Percentiles rank a stretch among this genome's conserved stretches.
These are phyloP conservation scores for Paecilomyces niveus DNA, from an alignment of 2,329 filamentous ascomycete species.

Conservation along the genomic window DNA sequence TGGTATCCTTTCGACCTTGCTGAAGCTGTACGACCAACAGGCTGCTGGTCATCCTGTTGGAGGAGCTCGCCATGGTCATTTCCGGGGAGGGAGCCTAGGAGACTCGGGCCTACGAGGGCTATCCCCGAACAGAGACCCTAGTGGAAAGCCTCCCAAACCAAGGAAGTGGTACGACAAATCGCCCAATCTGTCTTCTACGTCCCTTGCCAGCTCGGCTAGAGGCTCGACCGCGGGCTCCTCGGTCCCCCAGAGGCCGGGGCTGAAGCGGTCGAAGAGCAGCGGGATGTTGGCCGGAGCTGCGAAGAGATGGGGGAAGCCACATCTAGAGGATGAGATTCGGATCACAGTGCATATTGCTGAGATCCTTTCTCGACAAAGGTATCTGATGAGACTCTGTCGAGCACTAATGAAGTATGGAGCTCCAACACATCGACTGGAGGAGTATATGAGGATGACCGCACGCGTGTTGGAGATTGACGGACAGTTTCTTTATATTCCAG, in stretches of 20 bases:
- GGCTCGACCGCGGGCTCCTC: slow-evolving; percentile 19
- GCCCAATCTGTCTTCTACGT: slow-evolving; percentile 26
- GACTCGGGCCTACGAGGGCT: slow-evolving; percentile 22
- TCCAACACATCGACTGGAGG: slow-evolving; percentile 82
- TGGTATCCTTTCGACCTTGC: slow-evolving; percentile 64
- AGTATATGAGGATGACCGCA: slow-evolving; percentile 87
- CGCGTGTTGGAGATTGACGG: slow-evolving; percentile 81
- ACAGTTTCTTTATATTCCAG: slow-evolving; percentile 86
- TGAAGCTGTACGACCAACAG: slow-evolving; percentile 61
- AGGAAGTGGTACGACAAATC: slow-evolving; percentile 37
- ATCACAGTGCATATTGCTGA: slow-evolving; percentile 59
- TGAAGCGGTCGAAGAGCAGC: slow-evolving; percentile 31
- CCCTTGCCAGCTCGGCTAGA: slow-evolving; percentile 23
- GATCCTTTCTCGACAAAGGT: slow-evolving; percentile 73
- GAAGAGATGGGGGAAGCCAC: slow-evolving; percentile 24
- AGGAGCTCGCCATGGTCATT: slow-evolving; percentile 10
- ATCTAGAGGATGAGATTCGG: slow-evolving; percentile 46
- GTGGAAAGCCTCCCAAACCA: slow-evolving; percentile 21
- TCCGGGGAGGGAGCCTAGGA: slow-evolving; percentile 23
- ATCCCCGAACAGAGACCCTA: slow-evolving; percentile 21
- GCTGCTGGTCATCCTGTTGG: slow-evolving; percentile 16
- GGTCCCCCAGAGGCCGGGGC: slow-evolving; percentile 13
- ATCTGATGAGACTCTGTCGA: slow-evolving; percentile 77
- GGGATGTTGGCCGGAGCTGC: slow-evolving; percentile 19
- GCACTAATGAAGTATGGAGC: slow-evolving; percentile 89